These are phyloP conservation scores for Acorus calamus DNA, from an alignment of 106 monocot genomes.

Conservation along the genomic window DNA sequence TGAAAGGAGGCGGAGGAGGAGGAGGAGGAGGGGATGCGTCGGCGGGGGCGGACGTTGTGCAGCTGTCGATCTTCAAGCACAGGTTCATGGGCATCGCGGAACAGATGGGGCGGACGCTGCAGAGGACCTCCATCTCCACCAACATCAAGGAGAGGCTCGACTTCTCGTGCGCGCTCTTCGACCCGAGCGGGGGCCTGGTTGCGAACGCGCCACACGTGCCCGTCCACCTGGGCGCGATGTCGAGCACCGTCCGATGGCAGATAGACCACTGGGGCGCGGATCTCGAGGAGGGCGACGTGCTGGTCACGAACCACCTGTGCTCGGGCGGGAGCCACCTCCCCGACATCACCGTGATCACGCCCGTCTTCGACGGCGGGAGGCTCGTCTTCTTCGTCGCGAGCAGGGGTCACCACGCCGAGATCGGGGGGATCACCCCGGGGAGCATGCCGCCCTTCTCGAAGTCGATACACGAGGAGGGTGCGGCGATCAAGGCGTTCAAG, in stretches of 20 bases:
- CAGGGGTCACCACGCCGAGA: constrained; percentile 95
- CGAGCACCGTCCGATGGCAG: constrained; percentile 80
- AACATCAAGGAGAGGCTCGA: constrained; percentile 96
- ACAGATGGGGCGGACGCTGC: constrained; percentile 97
- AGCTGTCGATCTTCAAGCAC: constrained; percentile 91
- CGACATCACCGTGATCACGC: constrained; percentile 92
- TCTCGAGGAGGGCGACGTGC: constrained; percentile 78
- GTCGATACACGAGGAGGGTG: constrained; percentile 85
- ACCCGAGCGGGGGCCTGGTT: constrained; percentile 90
- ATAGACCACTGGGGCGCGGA: constrained; percentile 66
- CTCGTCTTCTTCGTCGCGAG: constrained; percentile 95
- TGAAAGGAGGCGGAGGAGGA: constrained; percentile 27
- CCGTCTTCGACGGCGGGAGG: constrained; percentile 67
- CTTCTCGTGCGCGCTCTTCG: constrained; percentile 93
- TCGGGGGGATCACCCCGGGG: constrained; percentile 91
- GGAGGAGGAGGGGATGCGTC: constrained; percentile 13
- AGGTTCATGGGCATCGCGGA: constrained; percentile 99
- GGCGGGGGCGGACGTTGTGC: constrained; percentile 74
- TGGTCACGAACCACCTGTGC: constrained; percentile 89
- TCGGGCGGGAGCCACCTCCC: constrained; percentile 97
- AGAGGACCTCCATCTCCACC: constrained; percentile 88
- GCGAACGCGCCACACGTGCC: constrained; percentile 99
- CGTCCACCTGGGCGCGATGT: constrained; percentile 95
- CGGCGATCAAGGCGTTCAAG: constrained; percentile 89
- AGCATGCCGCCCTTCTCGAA: constrained; percentile 99